Evolutionary conservation across 2,329 filamentous ascomycete species (phyloP).

Genomic region (Sordariomycetes sp.): DNA sequence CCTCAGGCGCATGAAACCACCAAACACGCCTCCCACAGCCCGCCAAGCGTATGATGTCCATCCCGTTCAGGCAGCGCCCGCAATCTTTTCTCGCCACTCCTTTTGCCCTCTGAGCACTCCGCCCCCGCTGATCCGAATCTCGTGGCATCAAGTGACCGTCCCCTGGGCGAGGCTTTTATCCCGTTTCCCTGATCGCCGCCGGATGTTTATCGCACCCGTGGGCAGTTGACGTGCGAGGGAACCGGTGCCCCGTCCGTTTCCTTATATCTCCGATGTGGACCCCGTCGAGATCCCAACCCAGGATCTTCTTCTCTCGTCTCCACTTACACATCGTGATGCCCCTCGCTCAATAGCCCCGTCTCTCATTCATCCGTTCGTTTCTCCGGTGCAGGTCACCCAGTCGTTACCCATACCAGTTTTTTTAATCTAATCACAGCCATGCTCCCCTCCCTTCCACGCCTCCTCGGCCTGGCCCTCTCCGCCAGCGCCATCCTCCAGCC

Average conservation of each 20-base stretch:
- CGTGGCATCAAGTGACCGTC: background rate
- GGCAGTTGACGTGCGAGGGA: background rate
- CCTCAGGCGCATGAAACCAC: background rate
- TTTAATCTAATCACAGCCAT: background rate
- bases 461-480: slow-evolving; percentile 1
- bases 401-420: background rate
- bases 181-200: slow-evolving; percentile 4
- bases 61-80: background rate
- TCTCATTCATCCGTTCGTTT: background rate
- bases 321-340: background rate
- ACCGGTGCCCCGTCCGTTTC: background rate
- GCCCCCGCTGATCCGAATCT: background rate
- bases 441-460: background rate
- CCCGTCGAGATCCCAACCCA: background rate
- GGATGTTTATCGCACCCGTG: slow-evolving; percentile 5
- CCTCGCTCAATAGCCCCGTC: background rate
- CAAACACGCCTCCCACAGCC: background rate
- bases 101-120: too few relatives aligned
- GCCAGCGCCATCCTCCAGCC: background rate
- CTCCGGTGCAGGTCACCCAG: slow-evolving; percentile 2
- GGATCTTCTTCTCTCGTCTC: background rate
- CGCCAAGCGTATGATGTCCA: background rate
- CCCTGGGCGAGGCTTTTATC: background rate
- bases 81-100: background rate
- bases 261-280: background rate